Evolutionary conservation across 495 filamentous ascomycete genomes (phyloP).

Genomic region (Schizothecium vesticola): DNA sequence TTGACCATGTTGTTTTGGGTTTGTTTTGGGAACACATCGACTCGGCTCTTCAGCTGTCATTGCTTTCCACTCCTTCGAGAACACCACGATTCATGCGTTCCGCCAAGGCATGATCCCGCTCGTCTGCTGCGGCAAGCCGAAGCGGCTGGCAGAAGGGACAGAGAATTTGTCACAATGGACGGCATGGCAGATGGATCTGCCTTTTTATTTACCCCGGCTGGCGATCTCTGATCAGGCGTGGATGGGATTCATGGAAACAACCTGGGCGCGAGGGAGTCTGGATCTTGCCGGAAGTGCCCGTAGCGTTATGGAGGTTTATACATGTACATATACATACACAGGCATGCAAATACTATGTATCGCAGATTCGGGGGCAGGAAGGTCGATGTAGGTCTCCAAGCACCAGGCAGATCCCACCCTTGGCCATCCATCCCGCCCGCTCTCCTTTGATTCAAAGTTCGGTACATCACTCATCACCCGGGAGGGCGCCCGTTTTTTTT

Average conservation of each 20-base stretch:
- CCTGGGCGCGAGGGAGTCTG: background rate
- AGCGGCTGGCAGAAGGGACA: background rate
- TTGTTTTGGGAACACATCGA: background rate
- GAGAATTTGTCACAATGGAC: background rate
- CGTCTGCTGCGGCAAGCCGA: background rate
- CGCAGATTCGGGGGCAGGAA: background rate
- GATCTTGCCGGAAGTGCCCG: no score
- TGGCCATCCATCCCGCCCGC: background rate
- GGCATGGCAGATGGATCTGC: background rate
- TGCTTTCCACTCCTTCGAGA: background rate
- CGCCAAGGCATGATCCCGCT: background rate
- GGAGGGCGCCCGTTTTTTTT: background rate
- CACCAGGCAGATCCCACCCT: no score
- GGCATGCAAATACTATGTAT: background rate
- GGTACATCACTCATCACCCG: background rate
- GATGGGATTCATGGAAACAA: background rate
- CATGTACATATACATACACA: no score
- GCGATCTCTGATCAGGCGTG: background rate
- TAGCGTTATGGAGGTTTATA: no score
- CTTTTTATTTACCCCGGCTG: background rate
- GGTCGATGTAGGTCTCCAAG: no score
- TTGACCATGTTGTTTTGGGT: background rate
- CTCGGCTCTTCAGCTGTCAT: background rate
- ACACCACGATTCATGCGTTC: background rate
- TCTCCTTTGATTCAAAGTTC: background rate